These are phyloP conservation scores for Diplodia mutila DNA, from an alignment of 2,329 filamentous ascomycete genomes.

Conservation along the genomic window DNA sequence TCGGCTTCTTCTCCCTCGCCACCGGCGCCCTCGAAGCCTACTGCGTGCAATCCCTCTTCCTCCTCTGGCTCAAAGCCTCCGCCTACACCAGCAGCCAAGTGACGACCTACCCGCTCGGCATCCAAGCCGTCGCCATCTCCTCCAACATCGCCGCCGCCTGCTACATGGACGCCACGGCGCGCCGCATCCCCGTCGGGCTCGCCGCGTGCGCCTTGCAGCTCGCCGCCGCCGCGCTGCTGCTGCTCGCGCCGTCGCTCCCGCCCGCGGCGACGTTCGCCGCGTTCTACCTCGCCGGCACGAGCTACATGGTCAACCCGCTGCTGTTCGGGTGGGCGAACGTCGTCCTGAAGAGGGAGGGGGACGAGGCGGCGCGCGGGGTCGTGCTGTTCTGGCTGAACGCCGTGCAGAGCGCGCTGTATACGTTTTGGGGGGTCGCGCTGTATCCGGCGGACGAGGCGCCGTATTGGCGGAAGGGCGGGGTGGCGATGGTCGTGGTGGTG, in stretches of 20 bases:
- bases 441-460: conserved; percentile 50
- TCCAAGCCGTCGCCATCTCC: conserved; percentile 60
- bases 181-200: conserved; percentile 42
- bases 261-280: conserved; percentile 43
- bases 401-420: conserved; percentile 46
- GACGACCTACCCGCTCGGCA: conserved; percentile 62
- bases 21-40: conserved; percentile 43
- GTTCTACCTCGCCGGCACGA: conserved; percentile 45
- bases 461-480: conserved; percentile 47
- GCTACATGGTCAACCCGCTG: conserved; percentile 48
- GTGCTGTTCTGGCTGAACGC: conserved; percentile 49
- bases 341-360: conserved; percentile 43
- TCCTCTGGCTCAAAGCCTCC: conserved; percentile 39
- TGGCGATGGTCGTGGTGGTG: conserved; percentile 41
- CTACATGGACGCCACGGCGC: conserved; percentile 44
- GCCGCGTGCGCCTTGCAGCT: conserved; percentile 41
- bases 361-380: conserved; percentile 48
- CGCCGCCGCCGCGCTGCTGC: conserved; percentile 38
- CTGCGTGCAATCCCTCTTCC: conserved; percentile 31
- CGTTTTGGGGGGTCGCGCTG: conserved; percentile 51
- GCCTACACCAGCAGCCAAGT: conserved; percentile 40
- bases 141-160: conserved; percentile 48
- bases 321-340: conserved; percentile 48
- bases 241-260: conserved; percentile 40
- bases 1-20: conserved; percentile 45